Evolutionary conservation across 1,139 yeast species (phyloP).

Genomic region (Waltiozyma solani): DNA sequence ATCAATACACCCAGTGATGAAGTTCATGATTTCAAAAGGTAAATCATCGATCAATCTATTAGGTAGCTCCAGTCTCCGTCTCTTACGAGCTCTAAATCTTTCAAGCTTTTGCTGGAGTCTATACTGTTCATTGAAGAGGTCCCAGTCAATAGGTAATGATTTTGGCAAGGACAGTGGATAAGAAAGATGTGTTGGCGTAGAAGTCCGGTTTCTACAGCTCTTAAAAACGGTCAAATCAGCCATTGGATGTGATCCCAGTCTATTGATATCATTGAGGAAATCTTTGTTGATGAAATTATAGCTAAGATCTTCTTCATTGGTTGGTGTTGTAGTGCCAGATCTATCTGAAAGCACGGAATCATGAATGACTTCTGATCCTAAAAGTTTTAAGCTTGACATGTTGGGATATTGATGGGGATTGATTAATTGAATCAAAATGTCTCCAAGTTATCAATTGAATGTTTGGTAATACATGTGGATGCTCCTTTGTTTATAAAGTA

Average conservation of each 20-base stretch:
- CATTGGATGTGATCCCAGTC: background rate
- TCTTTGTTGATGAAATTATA: constrained; percentile 17
- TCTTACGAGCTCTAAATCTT: constrained; percentile 4
- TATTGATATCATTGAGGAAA: constrained; percentile 14
- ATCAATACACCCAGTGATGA: constrained; percentile 18
- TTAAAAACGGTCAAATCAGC: background rate
- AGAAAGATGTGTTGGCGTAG: constrained; percentile 15
- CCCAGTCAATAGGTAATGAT: constrained; percentile 20
- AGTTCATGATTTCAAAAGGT: constrained; percentile 19
- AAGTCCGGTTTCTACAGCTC: constrained; percentile 16
- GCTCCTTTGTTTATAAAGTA: too few relatives aligned
- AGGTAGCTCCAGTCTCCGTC: constrained; percentile 1
- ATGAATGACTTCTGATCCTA: too few relatives aligned
- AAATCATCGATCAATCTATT: constrained; percentile 18
- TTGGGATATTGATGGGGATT: too few relatives aligned
- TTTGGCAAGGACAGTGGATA: constrained; percentile 17
- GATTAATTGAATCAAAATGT: too few relatives aligned
- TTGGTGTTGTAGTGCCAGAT: background rate
- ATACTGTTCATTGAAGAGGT: constrained; percentile 18
- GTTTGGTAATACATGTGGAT: too few relatives aligned
- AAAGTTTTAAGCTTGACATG: too few relatives aligned
- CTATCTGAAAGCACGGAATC: too few relatives aligned
- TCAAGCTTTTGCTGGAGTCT: constrained; percentile 13
- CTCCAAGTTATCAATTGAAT: too few relatives aligned
- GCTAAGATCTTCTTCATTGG: constrained; percentile 1